Evolutionary conservation across 2,329 filamentous ascomycete genomes (phyloP), one percentile per base, ranked within the genome.

Genomic region (Uncinocarpus reesii): DNA sequence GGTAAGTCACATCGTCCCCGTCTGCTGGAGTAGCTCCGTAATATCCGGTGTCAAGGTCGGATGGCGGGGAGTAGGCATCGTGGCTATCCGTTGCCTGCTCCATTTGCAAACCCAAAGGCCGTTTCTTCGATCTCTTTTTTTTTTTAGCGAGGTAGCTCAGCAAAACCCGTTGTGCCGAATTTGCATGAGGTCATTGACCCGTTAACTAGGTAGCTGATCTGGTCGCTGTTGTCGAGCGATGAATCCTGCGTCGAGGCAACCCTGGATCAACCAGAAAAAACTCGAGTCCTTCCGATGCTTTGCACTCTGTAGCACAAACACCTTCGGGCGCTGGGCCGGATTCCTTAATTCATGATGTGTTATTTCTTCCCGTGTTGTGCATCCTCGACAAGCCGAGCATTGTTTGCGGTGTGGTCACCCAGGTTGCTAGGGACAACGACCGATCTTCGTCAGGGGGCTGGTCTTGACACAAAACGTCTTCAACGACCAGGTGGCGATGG

Each of bases 401-500:
- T 31, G 35, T 37, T 47, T 47, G 44, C 44, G 29, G 44, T 47
- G 43, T 20, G 31, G 44, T 38, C 32, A 8, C 31, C 15, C 23
- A 8, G 31, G 35, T 48, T 48, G 49, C 49, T 35, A 48, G 49
- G 49, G 49, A 48, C 49, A 49, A 49, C 47, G 31, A 21, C 31
- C 21, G 24, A 38, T 46, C 20, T 24, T 35, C 20, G 15, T 11
- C 26, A 43, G 41, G 38, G 38, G n/a, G n/a, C n/a, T n/a, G n/a
- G 5, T 40, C n/a, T 20, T 13, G 23, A 40, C 18, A 24, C 37
- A n/a, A n/a, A n/a, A n/a, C n/a, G n/a, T n/a, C n/a, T n/a, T 13
- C 15, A 16, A 24, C 16, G 16, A 10, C 13, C n/a, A n/a, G n/a
- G n/a, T n/a, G n/a, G n/a, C 37, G 20, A 40, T 24, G n/a, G 21